Evolutionary conservation across 441 rosid species (phyloP).

Genomic region (Gossypium davidsonii): DNA sequence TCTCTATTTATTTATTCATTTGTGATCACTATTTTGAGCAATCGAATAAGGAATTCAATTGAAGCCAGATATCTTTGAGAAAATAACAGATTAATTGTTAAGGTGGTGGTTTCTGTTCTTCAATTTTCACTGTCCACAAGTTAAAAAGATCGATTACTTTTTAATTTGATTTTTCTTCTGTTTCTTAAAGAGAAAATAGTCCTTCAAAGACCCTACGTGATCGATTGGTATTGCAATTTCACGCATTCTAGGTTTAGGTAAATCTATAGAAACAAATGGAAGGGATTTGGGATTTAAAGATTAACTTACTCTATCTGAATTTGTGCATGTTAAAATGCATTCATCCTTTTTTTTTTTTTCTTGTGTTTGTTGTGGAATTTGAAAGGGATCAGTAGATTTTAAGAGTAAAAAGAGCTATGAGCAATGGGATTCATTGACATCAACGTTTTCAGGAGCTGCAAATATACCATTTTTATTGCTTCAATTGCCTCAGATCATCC

Average conservation of each 20-base stretch:
- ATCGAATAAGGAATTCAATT: background rate
- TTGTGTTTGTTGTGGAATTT: background rate
- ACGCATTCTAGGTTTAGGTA: background rate
- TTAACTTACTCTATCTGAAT: background rate
- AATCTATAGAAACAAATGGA: background rate
- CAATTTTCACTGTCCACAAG: background rate
- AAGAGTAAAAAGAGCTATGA: conserved; percentile 35
- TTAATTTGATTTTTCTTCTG: background rate
- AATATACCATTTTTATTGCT: conserved; percentile 74
- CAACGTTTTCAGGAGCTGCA: conserved; percentile 67
- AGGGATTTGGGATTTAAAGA: background rate
- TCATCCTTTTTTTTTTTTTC: background rate
- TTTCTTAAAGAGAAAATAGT: background rate
- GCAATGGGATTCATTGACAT: conserved; percentile 83
- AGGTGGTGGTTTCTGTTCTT: background rate
- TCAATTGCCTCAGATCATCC: conserved; percentile 87
- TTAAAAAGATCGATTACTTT: no score
- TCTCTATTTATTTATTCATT: background rate
- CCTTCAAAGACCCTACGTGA: background rate
- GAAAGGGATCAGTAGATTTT: conserved; percentile 34
- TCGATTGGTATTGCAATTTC: background rate
- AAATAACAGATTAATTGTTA: background rate
- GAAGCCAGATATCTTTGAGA: background rate
- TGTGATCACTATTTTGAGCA: background rate
- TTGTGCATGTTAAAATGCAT: background rate